phyloP scores from a whole-genome alignment of 1,284 basidiomycete species.

The Cryptococcus wingfieldii region DNA sequence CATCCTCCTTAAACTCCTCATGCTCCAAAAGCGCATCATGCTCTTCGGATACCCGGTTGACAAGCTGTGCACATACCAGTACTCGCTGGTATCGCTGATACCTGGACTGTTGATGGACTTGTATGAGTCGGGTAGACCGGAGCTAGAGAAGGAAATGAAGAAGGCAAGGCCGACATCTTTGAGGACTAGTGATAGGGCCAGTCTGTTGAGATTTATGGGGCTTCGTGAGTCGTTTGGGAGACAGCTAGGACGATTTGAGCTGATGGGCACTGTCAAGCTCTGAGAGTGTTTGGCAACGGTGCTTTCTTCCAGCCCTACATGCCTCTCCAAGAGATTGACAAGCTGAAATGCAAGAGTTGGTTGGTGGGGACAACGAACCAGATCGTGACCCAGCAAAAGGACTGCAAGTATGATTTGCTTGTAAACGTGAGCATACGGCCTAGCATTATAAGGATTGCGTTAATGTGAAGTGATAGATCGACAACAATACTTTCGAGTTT shows the following conservation, averaged over 20 bases:
- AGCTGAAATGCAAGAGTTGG: slow-evolving; percentile 76
- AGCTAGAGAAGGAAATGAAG: slow-evolving; percentile 61
- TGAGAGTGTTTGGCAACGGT: slow-evolving; percentile 72
- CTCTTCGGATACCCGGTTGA: slow-evolving; percentile 97
- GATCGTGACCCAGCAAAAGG: slow-evolving; percentile 89
- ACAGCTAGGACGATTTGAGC: not conserved
- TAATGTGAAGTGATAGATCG: slow-evolving; percentile 56
- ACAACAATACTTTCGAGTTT: slow-evolving; percentile 78
- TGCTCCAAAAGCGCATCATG: slow-evolving; percentile 92
- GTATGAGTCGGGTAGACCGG: slow-evolving; percentile 87
- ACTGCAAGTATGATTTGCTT: slow-evolving; percentile 73
- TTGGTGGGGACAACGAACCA: slow-evolving; percentile 86
- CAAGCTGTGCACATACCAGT: slow-evolving; percentile 93
- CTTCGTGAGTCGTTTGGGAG: slow-evolving; percentile 65
- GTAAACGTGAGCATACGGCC: slow-evolving; percentile 65
- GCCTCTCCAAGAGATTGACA: slow-evolving; percentile 90
- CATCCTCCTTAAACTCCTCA: slow-evolving; percentile 88
- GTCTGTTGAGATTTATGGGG: slow-evolving; percentile 86
- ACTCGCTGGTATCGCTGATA: slow-evolving; percentile 81
- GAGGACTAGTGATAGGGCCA: slow-evolving; percentile 82
- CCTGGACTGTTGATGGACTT: slow-evolving; percentile 82
- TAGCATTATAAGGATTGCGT: not conserved
- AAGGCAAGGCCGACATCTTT: slow-evolving; percentile 69
- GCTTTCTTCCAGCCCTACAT: slow-evolving; percentile 98
- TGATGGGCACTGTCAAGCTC: slow-evolving; percentile 18